phyloP scores from a whole-genome alignment of 140 eudicot species.

The Stevia rebaudiana region DNA sequence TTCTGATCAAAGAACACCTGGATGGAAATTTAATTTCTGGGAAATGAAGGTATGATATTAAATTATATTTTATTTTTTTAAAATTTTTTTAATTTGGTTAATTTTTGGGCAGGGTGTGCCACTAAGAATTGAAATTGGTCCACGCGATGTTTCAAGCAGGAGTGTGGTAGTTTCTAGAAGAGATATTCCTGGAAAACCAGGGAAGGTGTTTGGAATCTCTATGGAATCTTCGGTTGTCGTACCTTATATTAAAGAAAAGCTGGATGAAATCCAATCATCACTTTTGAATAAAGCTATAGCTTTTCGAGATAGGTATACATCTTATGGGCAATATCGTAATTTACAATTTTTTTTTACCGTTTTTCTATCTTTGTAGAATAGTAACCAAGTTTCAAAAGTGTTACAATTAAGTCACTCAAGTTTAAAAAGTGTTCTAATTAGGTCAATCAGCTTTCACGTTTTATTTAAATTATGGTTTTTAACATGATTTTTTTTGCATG shows the following conservation, averaged over 20 bases:
- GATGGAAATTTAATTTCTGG: slow-evolving; percentile 97
- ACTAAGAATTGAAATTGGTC: slow-evolving; percentile 87
- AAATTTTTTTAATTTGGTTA: background rate
- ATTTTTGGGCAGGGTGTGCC: slow-evolving; percentile 63
- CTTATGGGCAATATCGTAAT: slow-evolving; percentile 1
- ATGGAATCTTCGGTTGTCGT: slow-evolving; percentile 73
- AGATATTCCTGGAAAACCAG: slow-evolving; percentile 95
- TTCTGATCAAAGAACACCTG: slow-evolving; percentile 94
- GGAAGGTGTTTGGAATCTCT: slow-evolving; percentile 87
- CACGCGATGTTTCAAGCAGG: slow-evolving; percentile 75
- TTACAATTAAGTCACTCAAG: no score
- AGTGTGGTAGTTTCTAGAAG: slow-evolving; percentile 85
- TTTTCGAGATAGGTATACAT: slow-evolving; percentile 73
- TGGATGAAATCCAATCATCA: slow-evolving; percentile 76
- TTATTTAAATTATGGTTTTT: no score
- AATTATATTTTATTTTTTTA: background rate
- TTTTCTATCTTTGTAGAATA: no score
- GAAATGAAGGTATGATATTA: slow-evolving; percentile 80
- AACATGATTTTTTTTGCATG: no score
- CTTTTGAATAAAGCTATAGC: slow-evolving; percentile 66
- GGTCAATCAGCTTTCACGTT: no score
- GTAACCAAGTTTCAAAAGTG: no score
- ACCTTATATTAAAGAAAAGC: slow-evolving; percentile 51
- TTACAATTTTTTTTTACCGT: background rate
- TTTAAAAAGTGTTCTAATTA: no score